Evolutionary conservation across 228 moss, liverwort and hornwort genomes (phyloP).

Genomic region (Sphagnum magellanicum): DNA sequence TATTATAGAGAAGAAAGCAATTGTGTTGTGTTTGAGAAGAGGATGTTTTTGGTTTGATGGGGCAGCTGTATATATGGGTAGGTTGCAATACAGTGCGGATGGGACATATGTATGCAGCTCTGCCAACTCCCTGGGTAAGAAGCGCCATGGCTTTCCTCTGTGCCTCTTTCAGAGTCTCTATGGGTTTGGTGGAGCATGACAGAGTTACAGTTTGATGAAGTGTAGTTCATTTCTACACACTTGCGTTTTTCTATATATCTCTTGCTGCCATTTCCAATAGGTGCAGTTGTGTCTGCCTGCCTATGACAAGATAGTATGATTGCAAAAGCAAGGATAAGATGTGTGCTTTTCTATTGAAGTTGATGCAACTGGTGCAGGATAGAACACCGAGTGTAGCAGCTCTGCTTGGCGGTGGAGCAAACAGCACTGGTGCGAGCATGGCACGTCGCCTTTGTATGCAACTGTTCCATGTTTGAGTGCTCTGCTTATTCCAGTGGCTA

Average conservation of each 20-base stretch:
- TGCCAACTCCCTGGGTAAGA: conserved; percentile 77
- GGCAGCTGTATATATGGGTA: conserved; percentile 88
- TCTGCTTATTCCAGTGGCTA: no score
- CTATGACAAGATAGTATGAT: neutral
- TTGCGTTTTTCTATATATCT: neutral
- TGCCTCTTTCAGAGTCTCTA: neutral
- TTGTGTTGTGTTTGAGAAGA: neutral
- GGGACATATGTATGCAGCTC: conserved; percentile 78
- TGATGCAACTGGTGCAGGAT: conserved; percentile 29
- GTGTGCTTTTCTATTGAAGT: no score
- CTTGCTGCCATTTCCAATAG: neutral
- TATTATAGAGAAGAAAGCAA: neutral
- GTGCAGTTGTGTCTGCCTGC: neutral
- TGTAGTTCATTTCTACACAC: neutral
- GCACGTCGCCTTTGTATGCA: conserved; percentile 80
- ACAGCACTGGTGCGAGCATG: conserved; percentile 82
- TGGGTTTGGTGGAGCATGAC: neutral
- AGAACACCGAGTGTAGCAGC: conserved; percentile 72
- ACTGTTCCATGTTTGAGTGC: no score
- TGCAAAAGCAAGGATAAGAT: no score
- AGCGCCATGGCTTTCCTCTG: neutral
- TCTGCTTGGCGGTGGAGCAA: conserved; percentile 83
- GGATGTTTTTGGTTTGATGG: neutral
- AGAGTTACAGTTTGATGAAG: neutral
- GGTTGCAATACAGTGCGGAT: conserved; percentile 89